phyloP scores from a whole-genome alignment of 805 yeast species.

The Ogataea paradorogensis region DNA sequence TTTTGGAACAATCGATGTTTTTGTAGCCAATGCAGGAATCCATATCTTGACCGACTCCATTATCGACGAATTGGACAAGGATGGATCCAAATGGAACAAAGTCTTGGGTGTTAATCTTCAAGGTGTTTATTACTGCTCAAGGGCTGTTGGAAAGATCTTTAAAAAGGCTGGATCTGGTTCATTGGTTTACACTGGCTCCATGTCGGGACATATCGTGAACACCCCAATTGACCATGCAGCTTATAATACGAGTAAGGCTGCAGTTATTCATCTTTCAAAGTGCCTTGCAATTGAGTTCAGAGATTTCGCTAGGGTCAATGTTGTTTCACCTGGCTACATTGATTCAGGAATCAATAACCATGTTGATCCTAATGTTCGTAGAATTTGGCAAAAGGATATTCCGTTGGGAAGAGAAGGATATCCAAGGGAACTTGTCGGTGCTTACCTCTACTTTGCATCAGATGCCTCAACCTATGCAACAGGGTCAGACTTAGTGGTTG shows the following conservation, averaged over 20 bases:
- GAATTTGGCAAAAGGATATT: slow-evolving; percentile 31
- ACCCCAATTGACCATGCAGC: slow-evolving; percentile 50
- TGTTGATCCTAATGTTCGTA: slow-evolving; percentile 23
- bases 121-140: slow-evolving; percentile 50
- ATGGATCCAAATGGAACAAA: slow-evolving; percentile 42
- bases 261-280: slow-evolving; percentile 44
- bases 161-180: slow-evolving; percentile 46
- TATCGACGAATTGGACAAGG: slow-evolving; percentile 26
- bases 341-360: slow-evolving; percentile 39
- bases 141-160: slow-evolving; percentile 46
- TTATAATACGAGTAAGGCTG: slow-evolving; percentile 50
- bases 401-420: slow-evolving; percentile 51
- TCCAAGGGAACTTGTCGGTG: slow-evolving; percentile 49
- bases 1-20: slow-evolving; percentile 41
- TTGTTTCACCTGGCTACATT: slow-evolving; percentile 25
- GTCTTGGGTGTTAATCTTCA: slow-evolving; percentile 49
- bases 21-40: slow-evolving; percentile 44
- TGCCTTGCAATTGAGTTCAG: slow-evolving; percentile 49
- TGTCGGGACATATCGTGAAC: slow-evolving; percentile 54
- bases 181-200: slow-evolving; percentile 51
- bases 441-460: slow-evolving; percentile 50
- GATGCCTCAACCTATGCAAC: slow-evolving; percentile 52
- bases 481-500: slow-evolving; percentile 48
- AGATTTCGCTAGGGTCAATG: slow-evolving; percentile 44
- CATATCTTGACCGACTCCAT: slow-evolving; percentile 26